phyloP scores from a whole-genome alignment of 768 basidiomycete genomes.

The Amanita fuliginea region DNA sequence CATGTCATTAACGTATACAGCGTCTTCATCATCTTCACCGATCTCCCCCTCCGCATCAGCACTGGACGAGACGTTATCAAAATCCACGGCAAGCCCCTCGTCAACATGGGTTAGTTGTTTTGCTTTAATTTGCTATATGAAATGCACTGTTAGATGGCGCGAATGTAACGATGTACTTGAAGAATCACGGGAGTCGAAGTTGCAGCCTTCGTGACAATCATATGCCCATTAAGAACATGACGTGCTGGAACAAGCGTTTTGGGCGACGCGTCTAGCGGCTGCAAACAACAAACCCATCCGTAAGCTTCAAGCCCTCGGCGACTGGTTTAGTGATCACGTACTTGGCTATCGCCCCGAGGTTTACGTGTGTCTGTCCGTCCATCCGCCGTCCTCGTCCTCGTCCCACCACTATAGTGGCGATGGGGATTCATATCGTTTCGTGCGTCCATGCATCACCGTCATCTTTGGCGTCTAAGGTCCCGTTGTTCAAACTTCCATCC shows the following conservation, averaged over 20 bases:
- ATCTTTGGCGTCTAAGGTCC: background rate
- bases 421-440: slow-evolving; percentile 1
- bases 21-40: slow-evolving; percentile 11
- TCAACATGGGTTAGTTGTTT: background rate
- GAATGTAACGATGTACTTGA: background rate
- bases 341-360: background rate
- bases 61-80: slow-evolving; percentile 7
- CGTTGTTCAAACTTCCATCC: slow-evolving; percentile 10
- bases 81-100: background rate
- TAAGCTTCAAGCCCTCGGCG: background rate
- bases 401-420: background rate
- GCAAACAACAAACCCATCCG: background rate
- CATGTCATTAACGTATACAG: slow-evolving; percentile 11
- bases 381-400: background rate
- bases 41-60: slow-evolving; percentile 11
- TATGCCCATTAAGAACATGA: background rate
- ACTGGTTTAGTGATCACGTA: background rate
- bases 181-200: background rate
- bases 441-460: background rate
- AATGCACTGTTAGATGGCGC: background rate
- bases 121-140: background rate
- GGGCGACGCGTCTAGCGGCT: background rate
- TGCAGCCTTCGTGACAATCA: background rate
- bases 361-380: background rate
- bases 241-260: background rate